Percentiles rank a stretch among this genome's conserved stretches.
Conservation (phyloP, 2,329 filamentous ascomycete genomes). For the Cladosporium colombiae region DNA sequence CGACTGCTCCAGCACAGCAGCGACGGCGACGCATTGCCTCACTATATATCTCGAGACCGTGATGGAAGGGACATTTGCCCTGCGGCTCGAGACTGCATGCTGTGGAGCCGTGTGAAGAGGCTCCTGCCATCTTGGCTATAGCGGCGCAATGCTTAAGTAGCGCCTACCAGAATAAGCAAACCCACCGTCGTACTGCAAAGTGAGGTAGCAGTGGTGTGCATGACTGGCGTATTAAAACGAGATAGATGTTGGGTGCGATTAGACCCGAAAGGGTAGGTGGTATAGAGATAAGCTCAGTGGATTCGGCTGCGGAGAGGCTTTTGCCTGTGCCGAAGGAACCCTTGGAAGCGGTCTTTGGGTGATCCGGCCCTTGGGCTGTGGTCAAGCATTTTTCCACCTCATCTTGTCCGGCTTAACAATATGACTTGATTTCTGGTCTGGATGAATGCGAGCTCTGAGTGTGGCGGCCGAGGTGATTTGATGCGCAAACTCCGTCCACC, state of each 20-base stretch:
- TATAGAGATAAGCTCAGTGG: slow-evolving; percentile 13
- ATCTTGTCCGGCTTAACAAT: neutral
- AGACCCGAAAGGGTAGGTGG: slow-evolving; percentile 13
- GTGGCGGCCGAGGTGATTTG: neutral
- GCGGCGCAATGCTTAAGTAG: neutral
- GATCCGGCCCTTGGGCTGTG: no score
- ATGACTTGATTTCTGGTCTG: neutral
- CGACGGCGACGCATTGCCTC: neutral
- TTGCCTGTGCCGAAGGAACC: neutral
- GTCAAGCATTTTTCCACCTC: slow-evolving; percentile 3
- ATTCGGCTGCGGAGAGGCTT: slow-evolving; percentile 2
- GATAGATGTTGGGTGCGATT: neutral
- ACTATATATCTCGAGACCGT: neutral
- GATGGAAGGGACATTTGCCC: neutral
- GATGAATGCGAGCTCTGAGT: neutral
- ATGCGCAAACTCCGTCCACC: neutral
- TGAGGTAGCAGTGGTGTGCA: slow-evolving; percentile 4
- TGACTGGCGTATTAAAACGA: neutral
- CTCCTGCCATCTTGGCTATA: slow-evolving; percentile 12
- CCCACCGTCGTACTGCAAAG: neutral
- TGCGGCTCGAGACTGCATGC: slow-evolving; percentile 3
- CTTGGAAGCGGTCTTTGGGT: neutral
- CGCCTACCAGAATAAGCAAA: neutral
- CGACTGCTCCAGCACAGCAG: neutral
- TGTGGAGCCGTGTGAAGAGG: neutral